Base-by-base conservation (phyloP, 129 eudicot species). In the Flaveria linearis region DNA sequence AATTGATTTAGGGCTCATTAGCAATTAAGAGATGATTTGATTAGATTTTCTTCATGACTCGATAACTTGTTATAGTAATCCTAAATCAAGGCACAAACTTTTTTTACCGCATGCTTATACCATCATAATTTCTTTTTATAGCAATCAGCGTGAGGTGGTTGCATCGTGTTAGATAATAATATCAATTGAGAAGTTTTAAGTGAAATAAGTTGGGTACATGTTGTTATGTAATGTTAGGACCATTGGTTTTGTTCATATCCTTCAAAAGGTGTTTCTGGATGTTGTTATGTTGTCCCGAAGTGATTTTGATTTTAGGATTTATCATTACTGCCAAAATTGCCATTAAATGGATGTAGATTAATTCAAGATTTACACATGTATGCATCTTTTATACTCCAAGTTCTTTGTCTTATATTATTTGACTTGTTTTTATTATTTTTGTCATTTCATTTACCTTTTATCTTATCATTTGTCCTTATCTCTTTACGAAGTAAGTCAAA, bases 201-300 rank as follows among this genome's bases (percentile, higher is more conserved):
- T 78, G 5, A 69, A 30, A 47, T 46, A 47, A 71, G 72, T 71
- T 49, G 47, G 74, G 57, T 67, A 41, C 41, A 39, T 41, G 70
- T 68, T 62, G 73, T 49, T 71, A 62, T 50, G 67, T 10, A 4
- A 25, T 51, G 15, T 28, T 42, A 66, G 78, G 73, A 74, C 80
- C 80, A 57, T 74, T 30, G 22, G 53, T 67, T 68, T 36, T 80
- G 76, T 80, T 43, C 52, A 9, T 26, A 52, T 80, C 55, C 26
- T 67, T 7, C 2, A 41, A 80, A 80, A 80, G 74, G 74, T 53
- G 43, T 52, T 65, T 65, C 30, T 73, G 69, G 51, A 42, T 80
- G 74, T 30, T 7, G 6, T 72, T 80, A 72, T 66, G 74, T 49
- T 80, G 83, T 80, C 83, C 30, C 55, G 41, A 45, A 74, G 55